Evolutionary conservation across 768 basidiomycete genomes (phyloP), one percentile per base, ranked within the genome.

Genomic region (Psilocybe subaeruginosa): DNA sequence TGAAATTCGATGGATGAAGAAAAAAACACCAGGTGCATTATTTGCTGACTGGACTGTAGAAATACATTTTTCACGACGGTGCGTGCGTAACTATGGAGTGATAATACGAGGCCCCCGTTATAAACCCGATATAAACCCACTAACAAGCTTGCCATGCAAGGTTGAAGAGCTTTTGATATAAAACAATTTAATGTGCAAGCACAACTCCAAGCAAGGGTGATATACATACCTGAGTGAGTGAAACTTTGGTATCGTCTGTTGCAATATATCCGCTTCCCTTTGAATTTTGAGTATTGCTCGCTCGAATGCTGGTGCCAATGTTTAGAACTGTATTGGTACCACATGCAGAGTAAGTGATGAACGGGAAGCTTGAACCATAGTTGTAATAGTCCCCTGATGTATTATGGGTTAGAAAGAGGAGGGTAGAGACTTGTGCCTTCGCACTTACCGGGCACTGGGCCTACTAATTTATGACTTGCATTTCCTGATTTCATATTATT

Each of bases 311-410:
- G 8, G 59, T 66, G 47, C 52, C 59, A 35, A 69, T 63, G 54
- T 67, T 69, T 27, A 69, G 37, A 41, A 69, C 68, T 3, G 66
- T 65, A n/a, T 46, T 54, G 11, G 58, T 45, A 3, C 66, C 66
- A 58, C 65, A 69, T 41, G 62, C 61, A 29, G 63, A 55, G 16
- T 57, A 61, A 19, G 54, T 60, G 11, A 60, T 61, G 35, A 54
- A 43, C 19, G 55, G 62, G 16, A 65, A 37, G 41, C 60, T 62
- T 17, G 63, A 62, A 19, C 54, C 59, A 53, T 65, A 69, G 56
- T 59, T 64, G 56, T 69, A 67, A 37, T 62, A 53, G 19, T 54
- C 61, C 8, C 65, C 65, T 63, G 23, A 35, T 35, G 11, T 23
- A 9, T 35, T 7, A 45, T 12, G 7, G 31, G 3, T 30, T 46